phyloP scores from a whole-genome alignment of 1,139 yeast species.

The Yamadazyma blattariae region DNA sequence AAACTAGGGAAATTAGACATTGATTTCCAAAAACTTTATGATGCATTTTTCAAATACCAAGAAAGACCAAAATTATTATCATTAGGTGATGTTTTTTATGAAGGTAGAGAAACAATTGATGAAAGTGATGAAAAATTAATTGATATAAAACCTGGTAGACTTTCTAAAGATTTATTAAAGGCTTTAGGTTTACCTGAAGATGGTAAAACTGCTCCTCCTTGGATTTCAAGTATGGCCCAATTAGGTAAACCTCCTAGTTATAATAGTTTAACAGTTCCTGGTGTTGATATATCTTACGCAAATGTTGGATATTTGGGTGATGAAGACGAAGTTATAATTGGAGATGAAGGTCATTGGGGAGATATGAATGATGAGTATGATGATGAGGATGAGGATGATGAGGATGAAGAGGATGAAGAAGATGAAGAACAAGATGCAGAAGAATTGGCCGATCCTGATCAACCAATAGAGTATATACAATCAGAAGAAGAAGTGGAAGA shows the following conservation, averaged over 20 bases:
- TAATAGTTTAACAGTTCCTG: constrained; percentile 59
- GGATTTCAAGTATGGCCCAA: constrained; percentile 71
- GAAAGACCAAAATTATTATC: constrained; percentile 65
- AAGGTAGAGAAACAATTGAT: constrained; percentile 65
- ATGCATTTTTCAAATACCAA: constrained; percentile 83
- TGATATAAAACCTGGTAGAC: constrained; percentile 62
- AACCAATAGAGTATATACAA: constrained; percentile 3
- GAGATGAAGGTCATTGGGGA: constrained; percentile 40
- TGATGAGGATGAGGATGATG: constrained; percentile 15
- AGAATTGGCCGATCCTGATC: constrained; percentile 1
- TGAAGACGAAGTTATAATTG: constrained; percentile 13
- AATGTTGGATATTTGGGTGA: constrained; percentile 32
- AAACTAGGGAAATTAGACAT: constrained; percentile 84
- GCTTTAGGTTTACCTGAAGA: constrained; percentile 72
- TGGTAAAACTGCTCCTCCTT: constrained; percentile 61
- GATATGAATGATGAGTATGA: constrained; percentile 19
- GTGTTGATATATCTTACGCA: constrained; percentile 41
- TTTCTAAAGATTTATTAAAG: constrained; percentile 54
- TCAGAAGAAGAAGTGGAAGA: constrained; percentile 5
- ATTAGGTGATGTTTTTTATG: constrained; percentile 79
- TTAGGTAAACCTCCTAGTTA: constrained; percentile 88
- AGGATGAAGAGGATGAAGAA: constrained; percentile 9
- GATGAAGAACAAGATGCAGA: background rate
- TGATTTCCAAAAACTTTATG: constrained; percentile 78
- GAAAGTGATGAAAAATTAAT: constrained; percentile 34